phyloP scores from a whole-genome alignment of 2,329 filamentous ascomycete species.

The Truncatella angustata region DNA sequence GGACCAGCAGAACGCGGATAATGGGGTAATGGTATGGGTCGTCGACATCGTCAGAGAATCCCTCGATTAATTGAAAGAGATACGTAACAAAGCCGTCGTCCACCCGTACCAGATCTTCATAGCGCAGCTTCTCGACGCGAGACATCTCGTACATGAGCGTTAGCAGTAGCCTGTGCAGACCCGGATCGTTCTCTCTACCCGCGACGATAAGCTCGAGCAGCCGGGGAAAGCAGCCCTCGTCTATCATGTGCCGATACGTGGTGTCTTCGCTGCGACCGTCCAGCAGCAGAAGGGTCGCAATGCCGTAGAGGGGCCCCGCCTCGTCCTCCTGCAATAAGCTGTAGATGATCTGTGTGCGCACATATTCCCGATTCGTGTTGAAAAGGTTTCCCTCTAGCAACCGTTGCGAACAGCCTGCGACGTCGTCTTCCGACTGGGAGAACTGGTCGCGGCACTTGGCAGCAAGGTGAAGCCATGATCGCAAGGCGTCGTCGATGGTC shows the following conservation, averaged over 20 bases:
- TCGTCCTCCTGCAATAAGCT: slow-evolving; percentile 90
- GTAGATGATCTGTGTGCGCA: slow-evolving; percentile 89
- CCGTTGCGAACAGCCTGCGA: slow-evolving; percentile 76
- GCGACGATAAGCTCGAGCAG: slow-evolving; percentile 78
- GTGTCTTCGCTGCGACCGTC: slow-evolving; percentile 78
- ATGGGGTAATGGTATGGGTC: slow-evolving; percentile 96
- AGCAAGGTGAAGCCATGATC: slow-evolving; percentile 78
- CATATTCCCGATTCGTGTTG: slow-evolving; percentile 73
- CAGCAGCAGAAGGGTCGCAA: slow-evolving; percentile 80
- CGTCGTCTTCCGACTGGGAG: slow-evolving; percentile 73
- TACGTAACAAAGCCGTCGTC: slow-evolving; percentile 80
- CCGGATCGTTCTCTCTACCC: slow-evolving; percentile 62
- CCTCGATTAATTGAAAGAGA: slow-evolving; percentile 85
- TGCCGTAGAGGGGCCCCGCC: slow-evolving; percentile 72
- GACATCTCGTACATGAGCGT: slow-evolving; percentile 97
- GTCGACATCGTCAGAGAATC: slow-evolving; percentile 78
- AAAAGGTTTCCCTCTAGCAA: slow-evolving; percentile 78
- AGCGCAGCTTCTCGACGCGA: slow-evolving; percentile 77
- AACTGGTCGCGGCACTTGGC: slow-evolving; percentile 74
- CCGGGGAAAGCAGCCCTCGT: slow-evolving; percentile 78
- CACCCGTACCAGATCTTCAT: slow-evolving; percentile 73
- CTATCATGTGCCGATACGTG: slow-evolving; percentile 83
- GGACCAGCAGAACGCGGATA: slow-evolving; percentile 88
- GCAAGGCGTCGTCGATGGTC: slow-evolving; percentile 78
- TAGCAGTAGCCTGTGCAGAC: slow-evolving; percentile 76